Evolutionary conservation across 2,329 filamentous ascomycete species (phyloP).

Genomic region (Ceratocystis huliohia): DNA sequence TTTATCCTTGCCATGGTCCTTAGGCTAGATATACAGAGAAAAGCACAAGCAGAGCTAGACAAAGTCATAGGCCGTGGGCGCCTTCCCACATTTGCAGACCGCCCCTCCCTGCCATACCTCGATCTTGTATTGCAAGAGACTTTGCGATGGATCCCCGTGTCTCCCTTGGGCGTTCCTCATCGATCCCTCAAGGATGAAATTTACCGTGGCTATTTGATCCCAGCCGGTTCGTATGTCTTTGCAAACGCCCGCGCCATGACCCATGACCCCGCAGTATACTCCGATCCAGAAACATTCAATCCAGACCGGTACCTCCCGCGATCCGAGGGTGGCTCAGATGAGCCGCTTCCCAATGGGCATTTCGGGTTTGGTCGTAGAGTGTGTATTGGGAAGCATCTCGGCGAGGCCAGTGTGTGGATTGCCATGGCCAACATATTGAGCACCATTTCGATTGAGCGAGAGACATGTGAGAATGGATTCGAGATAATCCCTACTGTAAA

Average conservation of each 20-base stretch:
- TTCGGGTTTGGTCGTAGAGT: constrained; percentile 43
- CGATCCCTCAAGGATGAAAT: constrained; percentile 41
- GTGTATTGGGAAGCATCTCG: constrained; percentile 39
- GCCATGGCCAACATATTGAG: constrained; percentile 32
- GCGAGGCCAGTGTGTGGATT: constrained; percentile 34
- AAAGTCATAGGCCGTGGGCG: constrained; percentile 30
- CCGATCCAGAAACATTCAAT: constrained; percentile 33
- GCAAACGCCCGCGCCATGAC: constrained; percentile 36
- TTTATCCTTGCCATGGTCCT: constrained; percentile 36
- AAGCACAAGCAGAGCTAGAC: constrained; percentile 32
- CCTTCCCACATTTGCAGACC: constrained; percentile 37
- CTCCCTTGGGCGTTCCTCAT: constrained; percentile 43
- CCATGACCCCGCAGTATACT: constrained; percentile 32
- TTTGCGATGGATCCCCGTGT: constrained; percentile 34
- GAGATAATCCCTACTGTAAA: constrained; percentile 27
- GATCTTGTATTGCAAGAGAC: constrained; percentile 37
- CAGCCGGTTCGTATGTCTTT: constrained; percentile 37
- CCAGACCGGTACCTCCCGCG: constrained; percentile 33
- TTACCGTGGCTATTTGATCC: constrained; percentile 45
- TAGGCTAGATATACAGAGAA: constrained; percentile 33
- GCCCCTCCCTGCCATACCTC: constrained; percentile 33
- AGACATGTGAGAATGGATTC: constrained; percentile 27
- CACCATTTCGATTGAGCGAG: constrained; percentile 24
- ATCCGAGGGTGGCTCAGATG: constrained; percentile 31
- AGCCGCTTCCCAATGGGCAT: constrained; percentile 35